phyloP scores from a whole-genome alignment of 2,329 filamentous ascomycete species.

The Fusarium sp. region DNA sequence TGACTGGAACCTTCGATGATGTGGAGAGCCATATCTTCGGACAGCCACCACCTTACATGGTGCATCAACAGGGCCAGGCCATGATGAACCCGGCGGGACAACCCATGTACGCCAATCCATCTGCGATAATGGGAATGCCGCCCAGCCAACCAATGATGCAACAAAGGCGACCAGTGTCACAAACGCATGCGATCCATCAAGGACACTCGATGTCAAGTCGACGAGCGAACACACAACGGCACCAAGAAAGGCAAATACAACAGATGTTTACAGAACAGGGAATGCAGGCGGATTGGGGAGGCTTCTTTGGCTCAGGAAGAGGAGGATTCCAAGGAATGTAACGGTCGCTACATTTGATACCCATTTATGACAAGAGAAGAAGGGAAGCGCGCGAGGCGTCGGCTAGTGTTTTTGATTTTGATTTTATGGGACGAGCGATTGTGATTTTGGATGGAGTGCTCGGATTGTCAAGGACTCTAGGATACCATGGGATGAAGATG shows the following conservation, averaged over 20 bases:
- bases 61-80: slow-evolving; percentile 59
- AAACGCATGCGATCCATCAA: slow-evolving; percentile 45
- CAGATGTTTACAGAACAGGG: slow-evolving; percentile 63
- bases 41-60: slow-evolving; percentile 77
- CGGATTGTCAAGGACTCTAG: slow-evolving; percentile 17
- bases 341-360: slow-evolving; percentile 55
- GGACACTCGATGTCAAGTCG: slow-evolving; percentile 43
- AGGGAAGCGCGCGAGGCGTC: slow-evolving; percentile 46
- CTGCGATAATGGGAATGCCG: slow-evolving; percentile 59
- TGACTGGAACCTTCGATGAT: slow-evolving; percentile 69
- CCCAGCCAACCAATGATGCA: slow-evolving; percentile 50
- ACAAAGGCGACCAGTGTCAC: slow-evolving; percentile 40
- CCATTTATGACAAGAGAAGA: slow-evolving; percentile 52
- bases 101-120: slow-evolving; percentile 57
- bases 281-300: slow-evolving; percentile 61
- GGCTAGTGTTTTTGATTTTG: slow-evolving; percentile 42
- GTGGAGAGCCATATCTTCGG: slow-evolving; percentile 80
- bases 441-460: slow-evolving; percentile 40
- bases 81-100: slow-evolving; percentile 58
- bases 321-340: slow-evolving; percentile 60
- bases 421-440: slow-evolving; percentile 41
- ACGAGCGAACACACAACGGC: slow-evolving; percentile 47
- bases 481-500: slow-evolving; percentile 22
- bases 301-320: slow-evolving; percentile 60
- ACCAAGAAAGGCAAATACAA: slow-evolving; percentile 60